These are phyloP conservation scores for Jatropha multifida DNA, from an alignment of 441 rosid genomes.

Conservation along the genomic window DNA sequence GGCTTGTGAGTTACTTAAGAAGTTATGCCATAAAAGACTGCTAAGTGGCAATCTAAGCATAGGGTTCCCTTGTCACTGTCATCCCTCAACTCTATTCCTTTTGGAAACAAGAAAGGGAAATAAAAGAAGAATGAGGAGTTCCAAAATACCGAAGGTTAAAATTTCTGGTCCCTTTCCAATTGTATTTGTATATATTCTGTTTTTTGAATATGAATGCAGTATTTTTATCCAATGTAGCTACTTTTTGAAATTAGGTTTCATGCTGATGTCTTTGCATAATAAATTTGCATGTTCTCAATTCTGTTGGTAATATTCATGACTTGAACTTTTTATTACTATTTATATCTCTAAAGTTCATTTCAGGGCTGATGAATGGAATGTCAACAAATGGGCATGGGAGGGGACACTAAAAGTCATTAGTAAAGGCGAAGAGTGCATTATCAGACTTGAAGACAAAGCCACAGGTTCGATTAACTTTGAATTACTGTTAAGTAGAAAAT, in stretches of 20 bases:
- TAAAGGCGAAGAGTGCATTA: conserved; percentile 96
- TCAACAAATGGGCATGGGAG: conserved; percentile 99
- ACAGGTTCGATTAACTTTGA: conserved; percentile 44
- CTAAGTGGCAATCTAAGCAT: not conserved
- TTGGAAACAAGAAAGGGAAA: conserved; percentile 5
- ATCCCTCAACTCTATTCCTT: not conserved
- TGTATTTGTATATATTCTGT: too few relatives aligned
- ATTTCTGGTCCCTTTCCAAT: not conserved
- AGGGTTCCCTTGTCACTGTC: not conserved
- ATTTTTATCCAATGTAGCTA: not conserved
- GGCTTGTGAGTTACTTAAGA: not conserved
- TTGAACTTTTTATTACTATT: conserved; percentile 15
- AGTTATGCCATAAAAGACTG: not conserved
- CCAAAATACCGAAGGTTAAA: not conserved
- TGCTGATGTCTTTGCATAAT: not conserved
- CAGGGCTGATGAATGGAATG: conserved; percentile 99
- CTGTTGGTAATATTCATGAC: not conserved
- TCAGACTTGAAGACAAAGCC: conserved; percentile 86
- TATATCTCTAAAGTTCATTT: conserved; percentile 25
- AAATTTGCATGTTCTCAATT: not conserved
- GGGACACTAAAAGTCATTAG: conserved; percentile 80
- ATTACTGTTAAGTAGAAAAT: conserved; percentile 13
- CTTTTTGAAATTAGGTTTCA: conserved; percentile 1
- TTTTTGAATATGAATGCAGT: not conserved
- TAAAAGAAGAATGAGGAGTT: not conserved